Evolutionary conservation across 2,329 filamentous ascomycete species (phyloP).

Genomic region (Alternaria burnsii): DNA sequence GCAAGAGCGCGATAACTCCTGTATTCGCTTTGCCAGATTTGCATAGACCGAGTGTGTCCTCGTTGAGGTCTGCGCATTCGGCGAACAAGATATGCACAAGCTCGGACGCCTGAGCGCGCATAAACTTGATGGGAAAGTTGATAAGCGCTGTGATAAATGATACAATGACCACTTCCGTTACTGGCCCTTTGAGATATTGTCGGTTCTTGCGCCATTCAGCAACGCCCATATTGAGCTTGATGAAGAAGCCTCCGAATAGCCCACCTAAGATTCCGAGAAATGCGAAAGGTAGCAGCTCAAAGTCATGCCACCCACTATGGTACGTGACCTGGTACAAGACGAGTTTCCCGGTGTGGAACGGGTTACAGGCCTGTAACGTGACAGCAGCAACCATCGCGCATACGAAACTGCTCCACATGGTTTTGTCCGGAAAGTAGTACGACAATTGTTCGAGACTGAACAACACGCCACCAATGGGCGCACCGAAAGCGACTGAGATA

Average conservation of each 20-base stretch:
- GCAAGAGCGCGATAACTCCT: constrained; percentile 80
- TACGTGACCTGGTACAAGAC: constrained; percentile 97
- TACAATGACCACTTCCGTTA: constrained; percentile 81
- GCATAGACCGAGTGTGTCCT: constrained; percentile 91
- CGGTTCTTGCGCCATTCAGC: constrained; percentile 79
- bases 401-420: constrained; percentile 99
- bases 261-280: constrained; percentile 88
- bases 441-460: constrained; percentile 97
- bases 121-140: constrained; percentile 96
- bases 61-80: constrained; percentile 82
- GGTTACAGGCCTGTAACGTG: constrained; percentile 89
- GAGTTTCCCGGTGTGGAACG: constrained; percentile 93
- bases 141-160: constrained; percentile 84
- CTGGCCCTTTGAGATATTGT: constrained; percentile 72
- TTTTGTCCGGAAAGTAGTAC: constrained; percentile 98
- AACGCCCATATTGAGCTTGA: constrained; percentile 90
- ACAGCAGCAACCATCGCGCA: constrained; percentile 99
- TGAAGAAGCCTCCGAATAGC: constrained; percentile 94
- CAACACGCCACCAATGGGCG: constrained; percentile 90
- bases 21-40: constrained; percentile 84
- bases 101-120: constrained; percentile 90
- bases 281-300: constrained; percentile 89
- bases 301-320: constrained; percentile 89
- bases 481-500: constrained; percentile 93
- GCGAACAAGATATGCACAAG: constrained; percentile 91